Base-by-base conservation (phyloP, 1,284 basidiomycete genomes). In the Cryptococcus neoformans region DNA sequence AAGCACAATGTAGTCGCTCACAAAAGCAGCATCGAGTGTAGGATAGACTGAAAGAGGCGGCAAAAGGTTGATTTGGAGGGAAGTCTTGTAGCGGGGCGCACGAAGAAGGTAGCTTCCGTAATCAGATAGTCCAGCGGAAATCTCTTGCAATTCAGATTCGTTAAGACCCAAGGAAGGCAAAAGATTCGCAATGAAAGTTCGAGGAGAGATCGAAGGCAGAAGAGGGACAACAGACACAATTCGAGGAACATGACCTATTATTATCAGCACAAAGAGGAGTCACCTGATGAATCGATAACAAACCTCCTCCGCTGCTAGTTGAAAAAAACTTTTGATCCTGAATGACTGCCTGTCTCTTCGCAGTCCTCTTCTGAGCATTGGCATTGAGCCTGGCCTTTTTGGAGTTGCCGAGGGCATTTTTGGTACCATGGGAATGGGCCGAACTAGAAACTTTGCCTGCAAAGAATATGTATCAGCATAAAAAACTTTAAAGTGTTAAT, bases 1-100 rank as follows among this genome's bases (percentile, higher is more conserved):
- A 61, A 96, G 85, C 11, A 98, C 81, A 44, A 94, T 87, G 69
- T 96, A 97, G 78, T 99, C 95, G 10, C 92, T 90, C 2, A 86
- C 88, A 70, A 92, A 87, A 69, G 87, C 89, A 0, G 88, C 88
- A 70, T 97, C 93, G 40, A 99, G 82, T 0, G 90, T 84, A 2
- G 86, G 83, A 70, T 91, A 94, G 44, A 92, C 81, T 44, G 80
- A 80, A 53, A 83, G 81, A 63, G 89, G 87, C 0, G 83, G 85
- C 0, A 92, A 81, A 53, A 87, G 84, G 53, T 93, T 81, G 73
- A 96, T 88, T 69, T 96, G 92, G 0, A 97, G 79, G 3, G 87
- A 88, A 0, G 93, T 91, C 75, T 90, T 91, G 81, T 92, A 96
- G 9, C 90, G 84, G 47, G 89, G 87, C 44, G 86, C 88, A 68